Conservation (phyloP, 352 stramenopile species). For the Phytopythium oedochilum region DNA sequence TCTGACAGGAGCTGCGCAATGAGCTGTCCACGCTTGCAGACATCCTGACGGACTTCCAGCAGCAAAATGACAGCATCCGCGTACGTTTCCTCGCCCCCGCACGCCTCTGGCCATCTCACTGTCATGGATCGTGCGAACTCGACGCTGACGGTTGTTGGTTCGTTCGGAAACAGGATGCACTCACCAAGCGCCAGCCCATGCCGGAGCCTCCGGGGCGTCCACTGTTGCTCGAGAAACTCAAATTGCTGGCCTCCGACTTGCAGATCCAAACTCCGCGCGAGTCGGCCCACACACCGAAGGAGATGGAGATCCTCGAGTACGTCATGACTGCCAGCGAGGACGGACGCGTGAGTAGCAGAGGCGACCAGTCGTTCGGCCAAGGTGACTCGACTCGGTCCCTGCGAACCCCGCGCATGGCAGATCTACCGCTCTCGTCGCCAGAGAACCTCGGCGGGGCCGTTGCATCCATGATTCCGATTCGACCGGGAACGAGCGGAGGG, state of each 20-base stretch:
- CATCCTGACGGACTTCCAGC: constrained; percentile 76
- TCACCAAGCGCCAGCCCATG: constrained; percentile 38
- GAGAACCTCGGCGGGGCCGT: constrained; percentile 31
- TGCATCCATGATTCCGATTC: constrained; percentile 19
- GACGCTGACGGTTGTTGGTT: neutral
- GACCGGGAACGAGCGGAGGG: constrained; percentile 42
- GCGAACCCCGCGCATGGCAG: constrained; percentile 43
- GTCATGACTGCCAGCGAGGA: constrained; percentile 25
- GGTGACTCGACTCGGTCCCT: constrained; percentile 6
- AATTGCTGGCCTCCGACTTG: constrained; percentile 53
- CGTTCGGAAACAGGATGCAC: constrained; percentile 34
- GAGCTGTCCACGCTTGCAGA: constrained; percentile 62
- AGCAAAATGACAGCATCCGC: constrained; percentile 72
- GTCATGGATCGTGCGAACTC: too few relatives aligned
- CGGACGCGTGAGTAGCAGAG: neutral
- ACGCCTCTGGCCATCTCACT: neutral
- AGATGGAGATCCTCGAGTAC: constrained; percentile 60
- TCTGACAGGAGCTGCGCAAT: constrained; percentile 34
- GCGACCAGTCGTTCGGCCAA: constrained; percentile 11
- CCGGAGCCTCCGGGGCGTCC: constrained; percentile 59
- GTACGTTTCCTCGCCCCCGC: constrained; percentile 32
- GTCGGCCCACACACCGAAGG: constrained; percentile 29
- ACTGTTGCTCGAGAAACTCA: constrained; percentile 72
- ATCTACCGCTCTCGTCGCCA: constrained; percentile 22
- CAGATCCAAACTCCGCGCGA: constrained; percentile 13